phyloP scores from a whole-genome alignment of 495 filamentous ascomycete species.

The Hypomontagnella monticulosa region DNA sequence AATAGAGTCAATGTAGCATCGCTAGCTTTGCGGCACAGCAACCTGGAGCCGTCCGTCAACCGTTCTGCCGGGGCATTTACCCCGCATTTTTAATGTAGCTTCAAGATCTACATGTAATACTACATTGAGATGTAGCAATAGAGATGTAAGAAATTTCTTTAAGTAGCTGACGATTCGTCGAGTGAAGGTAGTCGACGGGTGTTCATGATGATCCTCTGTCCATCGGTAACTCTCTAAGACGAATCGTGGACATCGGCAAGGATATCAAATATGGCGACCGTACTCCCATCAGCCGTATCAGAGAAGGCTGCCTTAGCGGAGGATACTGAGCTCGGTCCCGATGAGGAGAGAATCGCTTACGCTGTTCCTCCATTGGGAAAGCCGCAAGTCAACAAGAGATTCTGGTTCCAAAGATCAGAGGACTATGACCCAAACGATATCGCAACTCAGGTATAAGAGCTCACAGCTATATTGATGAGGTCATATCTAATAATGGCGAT shows the following conservation, averaged over 20 bases:
- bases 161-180: too few relatives aligned
- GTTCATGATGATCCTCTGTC: neutral
- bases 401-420: slow-evolving; percentile 56
- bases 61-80: slow-evolving; percentile 32
- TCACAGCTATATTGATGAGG: neutral
- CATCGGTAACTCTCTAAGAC: neutral
- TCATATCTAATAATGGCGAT: neutral
- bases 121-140: neutral
- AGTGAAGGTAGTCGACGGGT: neutral
- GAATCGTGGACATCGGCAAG: neutral
- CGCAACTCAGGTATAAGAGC: slow-evolving; percentile 60
- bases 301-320: slow-evolving; percentile 26
- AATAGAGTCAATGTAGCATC: too few relatives aligned
- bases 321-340: slow-evolving; percentile 20
- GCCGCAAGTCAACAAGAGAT: slow-evolving; percentile 47
- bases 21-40: slow-evolving; percentile 8
- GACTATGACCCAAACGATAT: slow-evolving; percentile 61
- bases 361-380: slow-evolving; percentile 51
- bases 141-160: neutral
- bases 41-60: slow-evolving; percentile 9
- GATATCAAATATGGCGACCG: slow-evolving; percentile 32
- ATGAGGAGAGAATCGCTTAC: slow-evolving; percentile 25
- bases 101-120: neutral
- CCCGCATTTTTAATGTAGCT: slow-evolving; percentile 32
- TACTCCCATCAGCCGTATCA: slow-evolving; percentile 22